Evolutionary conservation across 2,329 filamentous ascomycete genomes (phyloP).

Genomic region (Paecilomyces sp.): DNA sequence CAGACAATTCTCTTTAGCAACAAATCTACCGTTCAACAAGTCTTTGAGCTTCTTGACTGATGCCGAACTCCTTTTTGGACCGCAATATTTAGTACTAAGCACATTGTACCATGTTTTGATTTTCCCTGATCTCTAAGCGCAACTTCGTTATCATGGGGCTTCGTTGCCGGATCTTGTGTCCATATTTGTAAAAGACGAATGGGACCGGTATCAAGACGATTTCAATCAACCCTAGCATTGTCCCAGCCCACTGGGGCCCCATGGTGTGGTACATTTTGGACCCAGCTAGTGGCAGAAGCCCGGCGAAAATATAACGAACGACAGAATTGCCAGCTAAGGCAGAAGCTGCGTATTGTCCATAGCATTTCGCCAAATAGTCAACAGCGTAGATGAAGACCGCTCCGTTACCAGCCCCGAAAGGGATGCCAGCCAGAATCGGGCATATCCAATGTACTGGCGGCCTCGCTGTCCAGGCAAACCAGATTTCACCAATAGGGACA

Average conservation of each 20-base stretch:
- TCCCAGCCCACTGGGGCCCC: conserved; percentile 65
- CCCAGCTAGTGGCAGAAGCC: conserved; percentile 61
- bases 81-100: too few relatives aligned
- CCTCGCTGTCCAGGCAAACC: conserved; percentile 74
- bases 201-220: conserved; percentile 30
- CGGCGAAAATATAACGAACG: conserved; percentile 59
- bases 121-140: too few relatives aligned
- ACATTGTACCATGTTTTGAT: too few relatives aligned
- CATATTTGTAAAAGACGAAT: conserved; percentile 39
- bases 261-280: conserved; percentile 59
- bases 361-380: conserved; percentile 67
- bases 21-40: too few relatives aligned
- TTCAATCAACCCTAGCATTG: conserved; percentile 37
- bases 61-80: too few relatives aligned
- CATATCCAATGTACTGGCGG: conserved; percentile 64
- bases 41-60: too few relatives aligned
- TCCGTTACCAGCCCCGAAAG: conserved; percentile 64
- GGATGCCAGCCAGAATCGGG: conserved; percentile 64
- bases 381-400: conserved; percentile 66
- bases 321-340: conserved; percentile 68
- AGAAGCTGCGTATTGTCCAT: conserved; percentile 65
- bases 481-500: conserved; percentile 65
- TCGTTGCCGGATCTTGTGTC: conserved; percentile 24
- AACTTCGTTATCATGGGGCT: too few relatives aligned
- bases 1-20: too few relatives aligned